Percentiles rank a stretch among this genome's conserved stretches.
phyloP scores from a whole-genome alignment of 2,329 filamentous ascomycete genomes.

The Boeremia lycopersici region DNA sequence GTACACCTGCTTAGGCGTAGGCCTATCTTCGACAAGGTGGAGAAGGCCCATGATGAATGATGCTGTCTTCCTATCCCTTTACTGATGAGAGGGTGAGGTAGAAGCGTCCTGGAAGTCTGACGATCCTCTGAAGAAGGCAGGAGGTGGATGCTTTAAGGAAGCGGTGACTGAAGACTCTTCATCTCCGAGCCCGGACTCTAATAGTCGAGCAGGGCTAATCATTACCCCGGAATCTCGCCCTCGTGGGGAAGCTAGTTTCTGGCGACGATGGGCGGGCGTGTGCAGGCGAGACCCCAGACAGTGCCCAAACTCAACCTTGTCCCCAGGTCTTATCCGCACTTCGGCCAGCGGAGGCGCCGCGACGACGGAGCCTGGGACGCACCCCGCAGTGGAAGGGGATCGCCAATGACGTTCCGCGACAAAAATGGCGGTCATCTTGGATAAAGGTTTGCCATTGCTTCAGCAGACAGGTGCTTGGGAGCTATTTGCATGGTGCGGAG shows the following conservation, averaged over 20 bases:
- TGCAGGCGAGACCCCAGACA: slow-evolving; percentile 16
- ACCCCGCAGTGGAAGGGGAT: slow-evolving; percentile 12
- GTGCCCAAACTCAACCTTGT: slow-evolving; percentile 9
- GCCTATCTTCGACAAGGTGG: slow-evolving; percentile 48
- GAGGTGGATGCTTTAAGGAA: slow-evolving; percentile 6
- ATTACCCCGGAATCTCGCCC: slow-evolving; percentile 19
- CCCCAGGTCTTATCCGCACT: slow-evolving; percentile 18
- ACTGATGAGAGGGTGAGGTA: not conserved
- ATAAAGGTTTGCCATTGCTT: slow-evolving; percentile 5
- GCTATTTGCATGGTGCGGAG: slow-evolving; percentile 2
- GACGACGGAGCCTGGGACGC: slow-evolving; percentile 9
- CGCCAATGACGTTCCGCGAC: slow-evolving; percentile 7
- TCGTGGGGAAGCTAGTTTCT: slow-evolving; percentile 18
- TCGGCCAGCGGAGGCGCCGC: slow-evolving; percentile 5
- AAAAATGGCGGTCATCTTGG: slow-evolving; percentile 1
- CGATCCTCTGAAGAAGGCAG: slow-evolving; percentile 3
- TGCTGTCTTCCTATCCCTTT: slow-evolving; percentile 3
- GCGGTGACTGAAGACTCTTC: slow-evolving; percentile 9
- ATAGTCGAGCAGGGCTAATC: slow-evolving; percentile 13
- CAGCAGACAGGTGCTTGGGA: not conserved
- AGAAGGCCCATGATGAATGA: slow-evolving; percentile 34
- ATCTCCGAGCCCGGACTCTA: slow-evolving; percentile 18
- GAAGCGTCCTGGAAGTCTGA: slow-evolving; percentile 6
- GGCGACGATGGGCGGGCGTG: slow-evolving; percentile 3
- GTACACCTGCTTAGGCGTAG: slow-evolving; percentile 62